phyloP scores from a whole-genome alignment of 2,329 filamentous ascomycete species.

The Microdochium nivale region DNA sequence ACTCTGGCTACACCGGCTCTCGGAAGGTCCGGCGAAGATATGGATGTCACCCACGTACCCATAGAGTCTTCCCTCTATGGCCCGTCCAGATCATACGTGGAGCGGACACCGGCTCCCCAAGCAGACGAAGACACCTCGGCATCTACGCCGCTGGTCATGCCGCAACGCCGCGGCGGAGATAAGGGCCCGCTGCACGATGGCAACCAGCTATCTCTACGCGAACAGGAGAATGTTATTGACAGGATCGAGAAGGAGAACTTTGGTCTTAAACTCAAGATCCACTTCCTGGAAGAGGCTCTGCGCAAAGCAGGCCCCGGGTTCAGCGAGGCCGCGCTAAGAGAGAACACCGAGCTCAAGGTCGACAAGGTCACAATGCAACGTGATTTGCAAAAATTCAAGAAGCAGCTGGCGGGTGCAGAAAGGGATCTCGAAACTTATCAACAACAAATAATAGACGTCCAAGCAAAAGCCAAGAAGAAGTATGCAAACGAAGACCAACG shows the following conservation, averaged over 20 bases:
- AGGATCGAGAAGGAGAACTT: conserved; percentile 99
- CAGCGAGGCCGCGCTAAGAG: conserved; percentile 79
- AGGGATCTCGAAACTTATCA: conserved; percentile 78
- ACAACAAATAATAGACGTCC: conserved; percentile 71
- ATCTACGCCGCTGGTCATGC: conserved; percentile 70
- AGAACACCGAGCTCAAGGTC: conserved; percentile 95
- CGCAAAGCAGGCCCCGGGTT: conserved; percentile 82
- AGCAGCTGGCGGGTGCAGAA: conserved; percentile 73
- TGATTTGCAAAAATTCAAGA: conserved; percentile 80
- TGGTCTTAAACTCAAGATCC: conserved; percentile 90
- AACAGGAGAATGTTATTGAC: conserved; percentile 93
- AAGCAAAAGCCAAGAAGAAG: conserved; percentile 71
- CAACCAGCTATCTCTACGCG: conserved; percentile 82
- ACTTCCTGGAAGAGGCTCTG: conserved; percentile 88
- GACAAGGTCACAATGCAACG: conserved; percentile 80
- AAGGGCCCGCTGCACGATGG: conserved; percentile 71
- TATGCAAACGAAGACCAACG: conserved; percentile 64
- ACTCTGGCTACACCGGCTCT: conserved; percentile 61
- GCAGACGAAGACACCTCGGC: conserved; percentile 71
- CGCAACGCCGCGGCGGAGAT: conserved; percentile 53
- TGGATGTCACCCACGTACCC: conserved; percentile 60
- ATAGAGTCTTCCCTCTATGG: conserved; percentile 67
- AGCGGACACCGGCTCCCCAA: conserved; percentile 67
- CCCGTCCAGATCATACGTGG: conserved; percentile 54
- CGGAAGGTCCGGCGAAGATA: conserved; percentile 58